Evolutionary conservation across 768 basidiomycete genomes (phyloP).

Genomic region (Candolleomyces efflorescens): DNA sequence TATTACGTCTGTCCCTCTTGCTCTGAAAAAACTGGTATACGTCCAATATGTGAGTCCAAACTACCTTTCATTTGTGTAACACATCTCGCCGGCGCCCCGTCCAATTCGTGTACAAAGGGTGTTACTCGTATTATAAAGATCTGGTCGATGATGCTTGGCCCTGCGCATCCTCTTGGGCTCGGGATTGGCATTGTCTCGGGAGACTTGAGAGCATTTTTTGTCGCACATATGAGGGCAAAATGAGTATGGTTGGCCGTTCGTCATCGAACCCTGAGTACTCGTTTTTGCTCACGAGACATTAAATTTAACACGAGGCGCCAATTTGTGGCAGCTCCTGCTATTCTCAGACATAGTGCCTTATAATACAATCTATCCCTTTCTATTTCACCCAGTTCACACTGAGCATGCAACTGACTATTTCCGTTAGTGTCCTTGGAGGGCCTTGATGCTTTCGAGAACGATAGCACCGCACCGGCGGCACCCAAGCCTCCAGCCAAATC

Average conservation of each 20-base stretch:
- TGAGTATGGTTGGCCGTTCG: conserved; percentile 7
- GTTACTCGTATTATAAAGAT: conserved; percentile 11
- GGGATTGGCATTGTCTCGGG: background rate
- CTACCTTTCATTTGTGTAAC: conserved; percentile 1
- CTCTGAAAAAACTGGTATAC: conserved; percentile 55
- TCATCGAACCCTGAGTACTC: conserved; percentile 6
- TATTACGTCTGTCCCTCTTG: conserved; percentile 54
- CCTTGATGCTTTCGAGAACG: conserved; percentile 50
- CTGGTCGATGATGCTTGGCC: background rate
- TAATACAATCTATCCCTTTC: conserved; percentile 6
- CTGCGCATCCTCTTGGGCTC: background rate
- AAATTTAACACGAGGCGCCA: too few relatives aligned
- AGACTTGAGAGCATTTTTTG: background rate
- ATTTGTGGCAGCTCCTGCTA: background rate
- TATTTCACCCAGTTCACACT: conserved; percentile 5
- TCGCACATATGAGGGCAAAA: conserved; percentile 7
- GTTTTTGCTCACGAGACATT: conserved; percentile 1
- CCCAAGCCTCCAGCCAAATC: conserved; percentile 27
- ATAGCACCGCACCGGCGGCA: conserved; percentile 19
- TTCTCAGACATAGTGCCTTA: background rate
- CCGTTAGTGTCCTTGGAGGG: conserved; percentile 72
- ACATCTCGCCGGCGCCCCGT: background rate
- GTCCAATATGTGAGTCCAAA: conserved; percentile 73
- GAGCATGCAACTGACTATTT: conserved; percentile 12
- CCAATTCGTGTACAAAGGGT: conserved; percentile 8